Evolutionary conservation across 2,329 filamentous ascomycete species (phyloP).

Genomic region (Eutypa lata): DNA sequence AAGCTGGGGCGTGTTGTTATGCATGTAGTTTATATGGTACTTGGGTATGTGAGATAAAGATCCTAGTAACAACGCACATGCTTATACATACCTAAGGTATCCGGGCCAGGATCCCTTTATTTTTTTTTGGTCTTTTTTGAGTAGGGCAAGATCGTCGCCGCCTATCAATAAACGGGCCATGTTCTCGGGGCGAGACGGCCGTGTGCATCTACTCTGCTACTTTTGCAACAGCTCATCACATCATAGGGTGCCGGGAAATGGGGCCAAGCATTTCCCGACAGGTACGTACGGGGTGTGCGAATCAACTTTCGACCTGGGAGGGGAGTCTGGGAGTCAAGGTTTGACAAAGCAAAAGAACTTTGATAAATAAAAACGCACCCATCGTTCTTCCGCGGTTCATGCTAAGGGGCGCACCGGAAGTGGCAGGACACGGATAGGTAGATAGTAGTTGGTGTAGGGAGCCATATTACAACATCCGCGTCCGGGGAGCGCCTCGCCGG

Average conservation of each 20-base stretch:
- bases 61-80: background rate
- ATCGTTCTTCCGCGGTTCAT: background rate
- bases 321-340: no score
- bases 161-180: background rate
- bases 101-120: background rate
- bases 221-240: background rate
- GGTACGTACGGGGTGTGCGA: background rate
- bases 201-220: background rate
- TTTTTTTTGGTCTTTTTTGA: background rate
- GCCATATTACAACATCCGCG: background rate
- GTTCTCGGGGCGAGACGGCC: background rate
- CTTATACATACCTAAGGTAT: background rate
- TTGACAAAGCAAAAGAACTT: background rate
- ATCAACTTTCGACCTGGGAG: background rate
- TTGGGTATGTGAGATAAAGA: background rate
- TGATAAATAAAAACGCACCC: background rate
- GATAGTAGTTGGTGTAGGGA: background rate
- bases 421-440: background rate
- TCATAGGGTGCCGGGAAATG: background rate
- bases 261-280: background rate
- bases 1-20: no score
- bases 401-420: background rate
- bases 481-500: background rate
- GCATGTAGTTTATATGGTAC: no score
- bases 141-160: background rate